A percentile compares a stretch with the other conserved stretches of the same genome.
Conservation (phyloP, 1,139 yeast genomes). For the Hansenula lynferdii region DNA sequence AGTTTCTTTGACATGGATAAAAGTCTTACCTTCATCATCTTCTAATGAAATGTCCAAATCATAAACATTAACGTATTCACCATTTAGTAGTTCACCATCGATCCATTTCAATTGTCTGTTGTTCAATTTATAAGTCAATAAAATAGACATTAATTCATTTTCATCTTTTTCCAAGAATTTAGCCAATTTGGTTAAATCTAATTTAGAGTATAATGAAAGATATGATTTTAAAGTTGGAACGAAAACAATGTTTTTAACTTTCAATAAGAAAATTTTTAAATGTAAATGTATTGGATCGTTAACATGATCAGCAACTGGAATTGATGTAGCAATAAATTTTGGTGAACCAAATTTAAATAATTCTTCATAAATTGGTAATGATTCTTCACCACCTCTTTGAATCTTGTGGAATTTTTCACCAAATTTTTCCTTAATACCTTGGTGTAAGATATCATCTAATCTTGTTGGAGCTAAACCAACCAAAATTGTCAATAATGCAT, state of each 20-base stretch:
- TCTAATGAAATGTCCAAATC: constrained; percentile 39
- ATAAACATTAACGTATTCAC: constrained; percentile 34
- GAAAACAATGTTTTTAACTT: constrained; percentile 32
- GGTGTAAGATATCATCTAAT: constrained; percentile 38
- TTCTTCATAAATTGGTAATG: constrained; percentile 37
- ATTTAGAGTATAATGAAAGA: constrained; percentile 39
- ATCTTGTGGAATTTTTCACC: constrained; percentile 39
- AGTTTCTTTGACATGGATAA: constrained; percentile 39
- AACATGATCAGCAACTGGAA: constrained; percentile 30
- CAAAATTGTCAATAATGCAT: constrained; percentile 41
- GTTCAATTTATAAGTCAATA: constrained; percentile 39
- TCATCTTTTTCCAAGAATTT: constrained; percentile 34
- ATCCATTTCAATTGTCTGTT: constrained; percentile 40
- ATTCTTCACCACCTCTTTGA: constrained; percentile 38
- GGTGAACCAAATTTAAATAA: constrained; percentile 42
- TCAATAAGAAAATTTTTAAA: constrained; percentile 36
- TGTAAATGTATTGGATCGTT: constrained; percentile 39
- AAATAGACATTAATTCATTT: constrained; percentile 25
- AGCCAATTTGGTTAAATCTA: constrained; percentile 38
- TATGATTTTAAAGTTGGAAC: constrained; percentile 38
- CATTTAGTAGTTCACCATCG: constrained; percentile 35
- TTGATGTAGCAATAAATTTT: constrained; percentile 38
- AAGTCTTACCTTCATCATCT: constrained; percentile 24
- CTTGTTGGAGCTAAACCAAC: constrained; percentile 41
- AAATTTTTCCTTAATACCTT: constrained; percentile 39